These are phyloP conservation scores for Quercus robur DNA, from an alignment of 306 rosid genomes.

Conservation along the genomic window DNA sequence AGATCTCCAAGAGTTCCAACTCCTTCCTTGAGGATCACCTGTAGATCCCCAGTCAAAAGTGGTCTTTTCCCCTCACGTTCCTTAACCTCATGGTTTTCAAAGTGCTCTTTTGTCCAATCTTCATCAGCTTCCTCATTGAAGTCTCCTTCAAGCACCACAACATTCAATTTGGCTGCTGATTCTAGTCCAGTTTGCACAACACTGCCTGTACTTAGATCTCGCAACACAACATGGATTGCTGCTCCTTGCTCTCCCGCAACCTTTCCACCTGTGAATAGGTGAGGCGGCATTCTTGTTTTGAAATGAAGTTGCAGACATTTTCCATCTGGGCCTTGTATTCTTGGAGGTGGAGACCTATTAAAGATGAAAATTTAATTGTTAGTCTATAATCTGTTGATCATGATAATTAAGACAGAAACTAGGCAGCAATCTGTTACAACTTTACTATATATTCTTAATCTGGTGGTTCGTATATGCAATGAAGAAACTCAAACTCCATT, in stretches of 20 bases:
- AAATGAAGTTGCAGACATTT: conserved; percentile 66
- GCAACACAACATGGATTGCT: conserved; percentile 53
- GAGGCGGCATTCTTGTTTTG: conserved; percentile 84
- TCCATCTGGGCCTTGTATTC: conserved; percentile 48
- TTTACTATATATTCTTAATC: not conserved
- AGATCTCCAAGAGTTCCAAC: conserved; percentile 78
- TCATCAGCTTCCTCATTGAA: conserved; percentile 63
- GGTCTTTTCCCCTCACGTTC: conserved; percentile 92
- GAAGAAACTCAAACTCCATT: not conserved
- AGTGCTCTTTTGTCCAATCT: conserved; percentile 60
- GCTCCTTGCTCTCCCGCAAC: conserved; percentile 90
- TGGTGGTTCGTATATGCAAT: not conserved
- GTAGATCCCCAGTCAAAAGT: conserved; percentile 71
- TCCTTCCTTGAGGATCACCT: conserved; percentile 73
- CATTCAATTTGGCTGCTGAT: conserved; percentile 58
- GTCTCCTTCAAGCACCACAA: conserved; percentile 87
- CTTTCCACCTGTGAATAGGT: conserved; percentile 82
- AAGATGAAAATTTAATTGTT: conserved; percentile 8
- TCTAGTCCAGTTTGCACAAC: conserved; percentile 64
- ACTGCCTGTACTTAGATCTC: conserved; percentile 51
- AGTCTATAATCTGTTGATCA: not conserved
- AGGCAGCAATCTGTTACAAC: not conserved
- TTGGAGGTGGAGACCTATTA: conserved; percentile 53
- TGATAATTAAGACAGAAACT: not conserved
- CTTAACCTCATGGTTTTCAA: conserved; percentile 66